Percentiles rank a stretch among this genome's conserved stretches.
Evolutionary conservation across 371 early-diverging fungal genomes (phyloP).

Genomic region (Circinella minor): DNA sequence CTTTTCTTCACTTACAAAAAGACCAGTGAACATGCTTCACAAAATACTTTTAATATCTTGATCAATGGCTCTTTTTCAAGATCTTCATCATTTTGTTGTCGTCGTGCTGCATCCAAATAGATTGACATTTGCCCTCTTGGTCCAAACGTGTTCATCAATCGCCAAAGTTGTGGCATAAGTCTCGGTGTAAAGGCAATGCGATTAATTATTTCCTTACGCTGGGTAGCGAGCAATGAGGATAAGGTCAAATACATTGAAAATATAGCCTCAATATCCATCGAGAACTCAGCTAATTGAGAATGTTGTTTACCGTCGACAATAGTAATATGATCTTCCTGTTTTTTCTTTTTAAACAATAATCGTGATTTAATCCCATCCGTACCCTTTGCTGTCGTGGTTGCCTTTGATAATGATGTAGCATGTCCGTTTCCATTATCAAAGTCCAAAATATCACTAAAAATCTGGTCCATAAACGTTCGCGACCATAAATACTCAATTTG

Average conservation of each 20-base stretch:
- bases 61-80: conserved; percentile 65
- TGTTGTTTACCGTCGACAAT: conserved; percentile 12
- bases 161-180: conserved; percentile 68
- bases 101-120: conserved; percentile 59
- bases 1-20: conserved; percentile 50
- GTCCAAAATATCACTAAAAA: conserved; percentile 43
- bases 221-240: conserved; percentile 45
- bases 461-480: conserved; percentile 52
- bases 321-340: background rate
- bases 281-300: conserved; percentile 25
- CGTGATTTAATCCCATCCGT: conserved; percentile 10
- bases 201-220: conserved; percentile 58
- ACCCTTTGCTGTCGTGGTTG: background rate
- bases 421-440: conserved; percentile 20
- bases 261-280: conserved; percentile 55
- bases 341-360: conserved; percentile 11
- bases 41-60: conserved; percentile 63
- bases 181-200: conserved; percentile 62
- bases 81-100: conserved; percentile 26
- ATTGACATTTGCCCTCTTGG: conserved; percentile 61
- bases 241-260: conserved; percentile 60
- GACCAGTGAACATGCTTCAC: conserved; percentile 60
- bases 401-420: background rate
- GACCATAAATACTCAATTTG: conserved; percentile 67
- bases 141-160: conserved; percentile 62